Base-by-base conservation (phyloP, 345 rosid genomes). In the Salix brachista region DNA sequence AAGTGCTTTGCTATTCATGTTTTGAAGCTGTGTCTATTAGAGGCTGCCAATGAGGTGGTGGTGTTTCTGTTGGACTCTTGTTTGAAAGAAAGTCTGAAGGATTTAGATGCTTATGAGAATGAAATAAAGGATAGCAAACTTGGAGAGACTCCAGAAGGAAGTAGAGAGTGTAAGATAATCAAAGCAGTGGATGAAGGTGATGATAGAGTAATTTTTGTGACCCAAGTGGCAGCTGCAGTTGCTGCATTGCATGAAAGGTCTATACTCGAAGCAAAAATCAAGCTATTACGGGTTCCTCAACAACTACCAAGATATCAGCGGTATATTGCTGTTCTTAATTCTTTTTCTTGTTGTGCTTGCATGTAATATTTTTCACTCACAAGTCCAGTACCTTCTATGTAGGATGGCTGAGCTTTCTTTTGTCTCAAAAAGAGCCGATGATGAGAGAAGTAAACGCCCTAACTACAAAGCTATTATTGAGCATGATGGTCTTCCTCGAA, bases 401-500 rank as follows among this genome's bases (percentile, higher is more conserved):
- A 93, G 99, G 85, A 62, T 80, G 81, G 82, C 86, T 69, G 97
- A 91, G 85, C 92, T 86, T 85, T 81, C 71, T 78, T 76, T 82
- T 85, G 48, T 90, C 70, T 84, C 92, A 50, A 87, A 81, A 71
- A 89, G 81, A 86, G 98, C 97, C 73, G 86, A 89, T 70, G 92
- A 88, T 58, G 96, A 90, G 88, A 86, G 97, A 65, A 87, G 83
- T 44, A 85, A 77, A 50, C 92, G 90, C 34, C 73, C 88, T 25
- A 75, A 83, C 79, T 96, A 92, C 81, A 86, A 82, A 61, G 85
- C 95, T 71, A 90, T 93, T 72, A 91, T 93, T 82, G 98, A 93
- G 32, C 99, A 96, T 77, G 99, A 96, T 84, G 96, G 99, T 70
- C 89, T 91, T 80, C 99, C 93, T 11, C 82, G 87, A 77, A 96